A percentile compares a stretch with the other conserved stretches of the same genome.
These are phyloP conservation scores for Cystoisospora suis DNA, from an alignment of 169 alveolate genomes.

Conservation along the genomic window DNA sequence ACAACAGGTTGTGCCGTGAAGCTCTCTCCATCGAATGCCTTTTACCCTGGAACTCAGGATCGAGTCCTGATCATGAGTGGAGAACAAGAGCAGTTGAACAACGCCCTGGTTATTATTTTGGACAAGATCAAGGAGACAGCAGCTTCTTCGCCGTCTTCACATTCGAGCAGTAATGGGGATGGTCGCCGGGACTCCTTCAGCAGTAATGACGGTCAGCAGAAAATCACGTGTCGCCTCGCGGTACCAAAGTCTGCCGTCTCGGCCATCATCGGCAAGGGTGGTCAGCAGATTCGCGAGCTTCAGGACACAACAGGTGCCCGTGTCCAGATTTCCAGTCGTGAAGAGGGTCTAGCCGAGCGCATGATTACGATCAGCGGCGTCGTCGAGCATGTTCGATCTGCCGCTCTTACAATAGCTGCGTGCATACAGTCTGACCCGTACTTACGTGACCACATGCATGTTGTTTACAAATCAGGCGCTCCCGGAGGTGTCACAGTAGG, in stretches of 20 bases:
- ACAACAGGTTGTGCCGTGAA: conserved; percentile 49
- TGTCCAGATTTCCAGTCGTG: conserved; percentile 48
- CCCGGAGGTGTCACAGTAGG: neutral
- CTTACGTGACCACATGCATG: conserved; percentile 40
- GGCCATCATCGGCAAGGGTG: conserved; percentile 64
- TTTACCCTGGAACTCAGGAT: conserved; percentile 59
- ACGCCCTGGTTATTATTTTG: conserved; percentile 37
- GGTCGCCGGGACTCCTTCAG: neutral
- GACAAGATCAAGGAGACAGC: conserved; percentile 36
- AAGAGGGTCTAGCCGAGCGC: conserved; percentile 55
- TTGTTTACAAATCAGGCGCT: conserved; percentile 21
- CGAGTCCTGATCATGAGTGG: conserved; percentile 49
- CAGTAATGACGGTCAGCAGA: neutral
- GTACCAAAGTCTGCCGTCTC: conserved; percentile 63
- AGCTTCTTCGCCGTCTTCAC: neutral
- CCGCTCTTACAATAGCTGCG: conserved; percentile 24
- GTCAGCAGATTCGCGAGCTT: conserved; percentile 46
- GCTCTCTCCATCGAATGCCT: conserved; percentile 48
- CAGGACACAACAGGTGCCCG: conserved; percentile 38
- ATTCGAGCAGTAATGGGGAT: neutral
- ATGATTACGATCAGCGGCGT: conserved; percentile 35
- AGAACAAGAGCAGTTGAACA: conserved; percentile 55
- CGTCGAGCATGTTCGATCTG: conserved; percentile 31
- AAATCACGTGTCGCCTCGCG: conserved; percentile 30
- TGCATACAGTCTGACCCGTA: conserved; percentile 46